Base-by-base conservation (phyloP, 495 filamentous ascomycete genomes). In the Hyaloscypha finlandica region DNA sequence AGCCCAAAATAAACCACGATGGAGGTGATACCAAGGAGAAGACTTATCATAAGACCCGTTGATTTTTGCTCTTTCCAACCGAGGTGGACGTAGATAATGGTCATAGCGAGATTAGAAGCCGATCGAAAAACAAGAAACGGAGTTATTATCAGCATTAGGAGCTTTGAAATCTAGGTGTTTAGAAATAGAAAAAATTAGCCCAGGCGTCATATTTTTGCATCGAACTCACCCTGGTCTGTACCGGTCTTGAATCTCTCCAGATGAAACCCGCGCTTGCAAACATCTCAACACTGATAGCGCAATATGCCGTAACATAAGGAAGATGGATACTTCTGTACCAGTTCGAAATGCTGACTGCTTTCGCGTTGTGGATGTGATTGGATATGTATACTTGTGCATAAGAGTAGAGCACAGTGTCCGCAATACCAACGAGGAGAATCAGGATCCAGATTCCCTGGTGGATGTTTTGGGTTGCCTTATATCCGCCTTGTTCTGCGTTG, bases 241-340 rank as follows among this genome's bases (percentile, higher is more conserved):
- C 14, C 11, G 42, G 16, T 48, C 42, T 48, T 48, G 42, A 48
- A 11, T 19, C 8, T 12, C 42, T 11, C 42, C 42, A 48, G 16
- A 48, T 48, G 42, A 48, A 3, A 48, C 8, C 2, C 42, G 8
- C 42, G 16, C 16, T 48, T 11, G 16, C 16, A 48, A 48, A 48
- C 42, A 48, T 48, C 42, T 48, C 42, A 48, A 48, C 42, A 48
- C 42, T 48, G 42, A 48, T 48, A 12, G 42, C 42, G 42, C 42
- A 48, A 48, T 48, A 48, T 6, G 16, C 16, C 14, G 42, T 12
- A 48, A 48, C 16, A 6, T 48, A 48, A 11, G 42, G 42, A 48
- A 48, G 42, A 48, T 48, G 42, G 42, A 48, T 48, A 6, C 16
- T 48, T 3, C 42, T 48, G 16, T 48, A 48, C 42, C 42, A 48